Evolutionary conservation across 768 basidiomycete genomes (phyloP), one percentile per base, ranked within the genome.

Genomic region (Hemileccinum impolitum): DNA sequence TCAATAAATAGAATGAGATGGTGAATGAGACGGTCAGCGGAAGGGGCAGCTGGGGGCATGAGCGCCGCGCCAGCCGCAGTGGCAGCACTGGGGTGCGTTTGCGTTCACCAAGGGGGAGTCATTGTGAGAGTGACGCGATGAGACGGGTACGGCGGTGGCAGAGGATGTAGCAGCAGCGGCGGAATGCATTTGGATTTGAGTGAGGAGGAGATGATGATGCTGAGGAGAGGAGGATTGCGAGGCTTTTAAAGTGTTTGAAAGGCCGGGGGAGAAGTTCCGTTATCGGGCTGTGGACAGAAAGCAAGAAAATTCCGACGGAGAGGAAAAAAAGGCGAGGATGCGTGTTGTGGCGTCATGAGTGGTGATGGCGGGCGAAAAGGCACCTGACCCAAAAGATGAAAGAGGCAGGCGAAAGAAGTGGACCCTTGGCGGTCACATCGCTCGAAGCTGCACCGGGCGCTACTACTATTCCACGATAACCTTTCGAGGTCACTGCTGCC

Each of bases 71-170:
- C 75, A 84, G 57, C 84, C 84, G 54, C 86, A 88, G 64, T 86
- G 84, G 74, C 84, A 86, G 71, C 86, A 88, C 65, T 86, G 84
- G 51, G 86, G 84, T n/a, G 79, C 73, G 71, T 76, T 80, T 58
- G 75, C 71, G 71, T 79, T 70, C 45, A 73, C 63, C 31, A 70
- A 62, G 42, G 68, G 46, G 51, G 67, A 53, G 54, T 64, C 65
- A 34, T 60, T 58, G 44, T 51, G 50, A 12, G 60, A 54, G 46
- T 53, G 54, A 42, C 59, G 57, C 50, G 36, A 48, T 28, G 59
- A 56, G 43, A 63, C 60, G 53, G 63, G 62, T 35, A 35, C 35
- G 43, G 47, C 47, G 45, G 62, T 23, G 25, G 46, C 19, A 19
- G 63, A 45, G 17, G n/a, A n/a, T n/a, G n/a, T n/a, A n/a, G n/a